Evolutionary conservation across 208 protist genomes (phyloP).

Genomic region (Trypanosomatidae sp.): DNA sequence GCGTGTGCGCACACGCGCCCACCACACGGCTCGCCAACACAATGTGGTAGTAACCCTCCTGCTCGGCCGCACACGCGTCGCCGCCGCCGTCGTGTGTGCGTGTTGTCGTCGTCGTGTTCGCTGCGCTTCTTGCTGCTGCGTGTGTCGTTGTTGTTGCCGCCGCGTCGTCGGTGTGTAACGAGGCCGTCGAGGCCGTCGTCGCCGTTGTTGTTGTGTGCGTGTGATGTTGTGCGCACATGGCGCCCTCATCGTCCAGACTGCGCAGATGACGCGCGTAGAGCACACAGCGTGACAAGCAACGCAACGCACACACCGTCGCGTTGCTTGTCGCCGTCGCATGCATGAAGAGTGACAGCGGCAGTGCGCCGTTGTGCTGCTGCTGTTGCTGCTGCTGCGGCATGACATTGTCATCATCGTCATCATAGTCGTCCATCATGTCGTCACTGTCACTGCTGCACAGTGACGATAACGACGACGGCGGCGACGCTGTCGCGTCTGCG

Average conservation of each 20-base stretch:
- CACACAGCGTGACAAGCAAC: conserved; percentile 44
- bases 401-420: no score
- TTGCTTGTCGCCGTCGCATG: conserved; percentile 27
- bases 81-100: not conserved
- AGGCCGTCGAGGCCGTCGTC: not conserved
- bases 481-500: no score
- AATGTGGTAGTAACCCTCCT: conserved; percentile 22
- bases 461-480: no score
- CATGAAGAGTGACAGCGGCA: conserved; percentile 27
- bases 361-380: no score
- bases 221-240: not conserved
- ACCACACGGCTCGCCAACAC: conserved; percentile 44
- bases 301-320: conserved; percentile 45
- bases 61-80: not conserved
- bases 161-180: not conserved
- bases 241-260: conserved; percentile 13
- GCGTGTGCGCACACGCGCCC: conserved; percentile 29
- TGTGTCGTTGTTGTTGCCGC: not conserved
- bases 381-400: no score
- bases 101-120: not conserved
- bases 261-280: conserved; percentile 20
- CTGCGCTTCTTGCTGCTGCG: not conserved
- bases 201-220: not conserved
- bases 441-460: no score
- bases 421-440: no score